These are phyloP conservation scores for Zygoascus ofunaensis DNA, from an alignment of 805 yeast species.

Conservation along the genomic window DNA sequence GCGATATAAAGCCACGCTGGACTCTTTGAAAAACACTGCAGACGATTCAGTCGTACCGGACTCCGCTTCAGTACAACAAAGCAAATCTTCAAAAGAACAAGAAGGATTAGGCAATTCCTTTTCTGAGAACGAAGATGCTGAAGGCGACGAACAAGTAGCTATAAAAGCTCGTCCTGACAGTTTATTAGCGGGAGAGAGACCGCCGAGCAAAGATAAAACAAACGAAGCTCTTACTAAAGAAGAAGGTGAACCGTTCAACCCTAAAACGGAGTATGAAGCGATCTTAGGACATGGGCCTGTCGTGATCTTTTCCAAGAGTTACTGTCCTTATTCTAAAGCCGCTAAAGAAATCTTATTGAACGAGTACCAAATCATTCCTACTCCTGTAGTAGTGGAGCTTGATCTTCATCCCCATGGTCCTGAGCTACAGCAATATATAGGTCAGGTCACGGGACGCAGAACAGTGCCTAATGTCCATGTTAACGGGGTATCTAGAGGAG, in stretches of 20 bases:
- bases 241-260: conserved; percentile 34
- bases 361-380: conserved; percentile 63
- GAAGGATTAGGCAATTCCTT: too few relatives aligned
- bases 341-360: conserved; percentile 58
- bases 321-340: conserved; percentile 58
- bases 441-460: conserved; percentile 57
- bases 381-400: conserved; percentile 66
- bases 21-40: background rate
- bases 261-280: conserved; percentile 44
- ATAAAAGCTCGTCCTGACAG: too few relatives aligned
- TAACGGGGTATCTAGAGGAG: conserved; percentile 72
- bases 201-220: too few relatives aligned
- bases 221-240: conserved; percentile 18
- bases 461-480: conserved; percentile 89
- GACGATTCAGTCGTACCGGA: too few relatives aligned
- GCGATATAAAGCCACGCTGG: background rate
- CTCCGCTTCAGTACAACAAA: too few relatives aligned
- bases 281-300: conserved; percentile 45
- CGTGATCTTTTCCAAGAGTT: conserved; percentile 43
- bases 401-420: conserved; percentile 72
- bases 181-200: too few relatives aligned
- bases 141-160: too few relatives aligned
- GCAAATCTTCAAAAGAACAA: too few relatives aligned
- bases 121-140: too few relatives aligned
- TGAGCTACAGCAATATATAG: conserved; percentile 66